Conservation (phyloP, 768 basidiomycete species). For the Scleroderma citrinum region DNA sequence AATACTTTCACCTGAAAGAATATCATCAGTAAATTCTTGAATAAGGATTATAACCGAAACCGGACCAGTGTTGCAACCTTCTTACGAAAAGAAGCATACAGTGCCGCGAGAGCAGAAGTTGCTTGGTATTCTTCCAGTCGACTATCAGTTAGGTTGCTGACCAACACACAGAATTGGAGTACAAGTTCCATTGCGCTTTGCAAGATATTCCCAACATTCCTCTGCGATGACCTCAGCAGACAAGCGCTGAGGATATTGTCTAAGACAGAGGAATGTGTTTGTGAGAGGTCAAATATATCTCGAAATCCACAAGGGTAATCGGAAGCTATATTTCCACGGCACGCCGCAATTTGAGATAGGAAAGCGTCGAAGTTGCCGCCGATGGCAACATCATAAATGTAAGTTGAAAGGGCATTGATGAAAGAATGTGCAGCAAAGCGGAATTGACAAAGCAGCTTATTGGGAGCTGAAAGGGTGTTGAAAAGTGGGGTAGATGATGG, state of each 20-base stretch:
- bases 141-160: slow-evolving; percentile 52
- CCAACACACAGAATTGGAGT: slow-evolving; percentile 60
- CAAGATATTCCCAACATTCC: slow-evolving; percentile 57
- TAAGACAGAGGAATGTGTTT: slow-evolving; percentile 59
- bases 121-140: slow-evolving; percentile 61
- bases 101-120: slow-evolving; percentile 46
- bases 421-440: slow-evolving; percentile 73
- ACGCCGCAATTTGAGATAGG: slow-evolving; percentile 35
- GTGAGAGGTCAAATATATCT: slow-evolving; percentile 71
- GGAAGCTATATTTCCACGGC: slow-evolving; percentile 14
- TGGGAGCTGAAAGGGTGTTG: slow-evolving; percentile 47
- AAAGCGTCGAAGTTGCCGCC: slow-evolving; percentile 72
- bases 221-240: slow-evolving; percentile 63
- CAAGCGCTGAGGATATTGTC: slow-evolving; percentile 76
- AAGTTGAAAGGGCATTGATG: slow-evolving; percentile 57
- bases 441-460: slow-evolving; percentile 56
- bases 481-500: slow-evolving; percentile 43
- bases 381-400: slow-evolving; percentile 80
- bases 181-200: slow-evolving; percentile 58
- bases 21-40: slow-evolving; percentile 7
- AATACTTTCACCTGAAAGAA: slow-evolving; percentile 46
- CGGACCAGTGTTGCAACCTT: slow-evolving; percentile 58
- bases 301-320: slow-evolving; percentile 33
- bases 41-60: slow-evolving; percentile 2
- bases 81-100: slow-evolving; percentile 46